These are phyloP conservation scores for Lophiostoma macrostomum DNA, from an alignment of 495 filamentous ascomycete genomes.

Conservation along the genomic window DNA sequence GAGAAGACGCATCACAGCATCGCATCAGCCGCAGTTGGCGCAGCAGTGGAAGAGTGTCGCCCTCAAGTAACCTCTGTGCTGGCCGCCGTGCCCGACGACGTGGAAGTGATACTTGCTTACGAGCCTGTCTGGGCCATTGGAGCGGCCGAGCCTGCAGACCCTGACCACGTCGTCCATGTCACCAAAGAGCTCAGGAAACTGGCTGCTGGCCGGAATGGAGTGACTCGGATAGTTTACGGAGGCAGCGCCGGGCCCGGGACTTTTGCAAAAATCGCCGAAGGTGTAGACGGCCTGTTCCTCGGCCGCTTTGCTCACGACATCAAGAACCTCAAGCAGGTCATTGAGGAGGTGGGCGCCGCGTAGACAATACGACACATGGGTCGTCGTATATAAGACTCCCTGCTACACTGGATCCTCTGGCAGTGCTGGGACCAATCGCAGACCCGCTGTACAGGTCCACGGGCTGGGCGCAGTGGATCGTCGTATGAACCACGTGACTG, in stretches of 20 bases:
- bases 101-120: constrained; percentile 77
- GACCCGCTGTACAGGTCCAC: too few species aligned
- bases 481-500: too few species aligned
- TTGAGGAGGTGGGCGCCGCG: constrained; percentile 56
- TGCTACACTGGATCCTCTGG: too few species aligned
- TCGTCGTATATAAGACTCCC: too few species aligned
- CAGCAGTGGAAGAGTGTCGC: constrained; percentile 62
- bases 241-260: constrained; percentile 77
- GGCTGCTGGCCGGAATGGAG: constrained; percentile 42
- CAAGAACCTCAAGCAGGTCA: constrained; percentile 61
- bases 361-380: background rate
- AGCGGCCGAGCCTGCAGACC: constrained; percentile 63
- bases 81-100: constrained; percentile 52
- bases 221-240: constrained; percentile 70
- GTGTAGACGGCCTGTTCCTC: constrained; percentile 78
- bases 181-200: constrained; percentile 55
- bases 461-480: too few species aligned
- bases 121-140: constrained; percentile 92
- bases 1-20: constrained; percentile 54
- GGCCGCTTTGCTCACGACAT: constrained; percentile 78
- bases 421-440: too few species aligned
- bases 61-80: constrained; percentile 62
- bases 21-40: constrained; percentile 51
- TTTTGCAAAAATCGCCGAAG: constrained; percentile 61
- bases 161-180: constrained; percentile 70